These are phyloP conservation scores for Periconia digitata DNA, from an alignment of 2,329 filamentous ascomycete genomes.

Conservation along the genomic window DNA sequence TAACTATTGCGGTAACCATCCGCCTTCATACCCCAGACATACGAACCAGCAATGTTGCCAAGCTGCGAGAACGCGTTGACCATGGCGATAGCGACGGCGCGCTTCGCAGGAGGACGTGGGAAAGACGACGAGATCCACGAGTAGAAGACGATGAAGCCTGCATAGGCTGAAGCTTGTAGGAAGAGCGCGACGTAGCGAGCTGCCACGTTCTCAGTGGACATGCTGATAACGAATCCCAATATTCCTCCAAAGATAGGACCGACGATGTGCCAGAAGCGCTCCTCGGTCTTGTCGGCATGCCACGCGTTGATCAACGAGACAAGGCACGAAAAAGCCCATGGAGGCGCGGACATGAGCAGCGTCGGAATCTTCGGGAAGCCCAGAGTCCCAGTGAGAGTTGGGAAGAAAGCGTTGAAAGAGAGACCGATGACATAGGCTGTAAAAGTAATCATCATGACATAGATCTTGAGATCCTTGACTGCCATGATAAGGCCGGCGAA, in stretches of 20 bases:
- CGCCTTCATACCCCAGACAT: slow-evolving; percentile 62
- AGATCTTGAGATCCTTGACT: slow-evolving; percentile 63
- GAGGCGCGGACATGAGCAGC: slow-evolving; percentile 49
- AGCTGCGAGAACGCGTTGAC: slow-evolving; percentile 55
- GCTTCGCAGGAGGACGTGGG: slow-evolving; percentile 62
- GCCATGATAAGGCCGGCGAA: slow-evolving; percentile 61
- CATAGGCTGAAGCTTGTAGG: slow-evolving; percentile 44
- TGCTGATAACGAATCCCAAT: slow-evolving; percentile 47
- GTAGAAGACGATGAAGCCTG: slow-evolving; percentile 42
- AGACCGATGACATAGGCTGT: slow-evolving; percentile 62
- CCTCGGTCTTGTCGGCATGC: slow-evolving; percentile 54
- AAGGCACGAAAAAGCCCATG: slow-evolving; percentile 51
- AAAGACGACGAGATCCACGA: slow-evolving; percentile 39
- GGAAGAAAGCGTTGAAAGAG: slow-evolving; percentile 40
- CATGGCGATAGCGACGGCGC: slow-evolving; percentile 62
- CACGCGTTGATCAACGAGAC: slow-evolving; percentile 53
- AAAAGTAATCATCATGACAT: slow-evolving; percentile 64
- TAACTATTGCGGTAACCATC: slow-evolving; percentile 67
- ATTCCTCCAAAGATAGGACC: slow-evolving; percentile 47
- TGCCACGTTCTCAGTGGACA: slow-evolving; percentile 32
- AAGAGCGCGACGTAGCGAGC: slow-evolving; percentile 39
- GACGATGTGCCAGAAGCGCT: slow-evolving; percentile 57
- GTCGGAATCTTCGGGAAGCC: slow-evolving; percentile 44
- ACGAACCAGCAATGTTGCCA: slow-evolving; percentile 56
- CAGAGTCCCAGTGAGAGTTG: slow-evolving; percentile 42